Base-by-base conservation (phyloP, 768 basidiomycete genomes). In the Coprinopsis marcescibilis region DNA sequence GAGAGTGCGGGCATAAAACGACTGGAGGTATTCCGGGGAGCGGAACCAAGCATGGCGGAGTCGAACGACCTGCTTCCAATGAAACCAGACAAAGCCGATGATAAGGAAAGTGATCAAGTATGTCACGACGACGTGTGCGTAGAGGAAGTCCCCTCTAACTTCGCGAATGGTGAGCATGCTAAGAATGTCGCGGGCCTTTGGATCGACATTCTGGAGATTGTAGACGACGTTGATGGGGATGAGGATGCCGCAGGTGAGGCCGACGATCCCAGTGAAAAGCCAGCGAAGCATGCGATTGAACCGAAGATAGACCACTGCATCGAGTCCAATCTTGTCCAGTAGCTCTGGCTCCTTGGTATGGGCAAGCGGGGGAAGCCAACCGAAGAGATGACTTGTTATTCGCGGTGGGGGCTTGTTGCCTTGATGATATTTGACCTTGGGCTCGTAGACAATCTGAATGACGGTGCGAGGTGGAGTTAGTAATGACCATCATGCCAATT, bases 1-100 rank as follows among this genome's bases (percentile, higher is more conserved):
- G 44, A 99, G 76, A 0, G 95, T 97, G 29, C 96, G 81, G 1
- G 94, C 90, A 59, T 96, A 93, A 73, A 98, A 96, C 1, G 87
- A 86, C 51, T 85, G 76, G 42, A 84, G 74, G 65, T 96, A 94
- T 58, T 89, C 88, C 6, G 88, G 84, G 2, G 87, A 89, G 52
- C 86, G 81, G 72, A 93, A 98, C 88, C 91, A 99, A 26, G 75
- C 70, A 53, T 78, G 75, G 2, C 95, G 85, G 1, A 99, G 80
- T 34, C 66, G 69, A 43, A 97, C 70, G 77, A 98, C 89, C 36
- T 70, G 68, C 37, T 64, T 72, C 89, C 89, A 92, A 61, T 95
- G 80, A 24, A 70, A 55, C 65, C 83, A 83, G 39, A 89, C 77
- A 57, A 79, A 81, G 56, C 62, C 78, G 59, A 89, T 76, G 61